Evolutionary conservation across 2,329 filamentous ascomycete species (phyloP).

Genomic region (Shiraia sp.): DNA sequence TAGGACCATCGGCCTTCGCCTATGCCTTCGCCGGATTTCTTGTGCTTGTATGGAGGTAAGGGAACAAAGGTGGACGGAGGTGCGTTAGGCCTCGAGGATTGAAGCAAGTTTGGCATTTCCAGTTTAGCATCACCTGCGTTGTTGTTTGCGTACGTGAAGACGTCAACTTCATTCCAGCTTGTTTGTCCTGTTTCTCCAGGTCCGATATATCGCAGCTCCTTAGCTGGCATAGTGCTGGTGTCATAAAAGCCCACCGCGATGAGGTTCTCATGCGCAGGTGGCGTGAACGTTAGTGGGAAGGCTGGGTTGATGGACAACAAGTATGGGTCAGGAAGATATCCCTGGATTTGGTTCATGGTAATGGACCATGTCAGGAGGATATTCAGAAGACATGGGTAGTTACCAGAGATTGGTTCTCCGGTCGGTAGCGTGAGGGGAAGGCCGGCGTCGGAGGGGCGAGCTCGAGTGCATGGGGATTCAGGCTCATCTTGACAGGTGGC

Average conservation of each 20-base stretch:
- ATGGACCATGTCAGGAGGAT: constrained; percentile 24
- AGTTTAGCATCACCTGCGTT: too few relatives aligned
- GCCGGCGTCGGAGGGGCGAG: constrained; percentile 5
- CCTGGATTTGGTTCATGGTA: constrained; percentile 15
- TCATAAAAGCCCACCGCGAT: constrained; percentile 27
- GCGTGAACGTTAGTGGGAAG: constrained; percentile 17
- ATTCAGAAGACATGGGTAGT: constrained; percentile 16
- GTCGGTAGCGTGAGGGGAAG: constrained; percentile 10
- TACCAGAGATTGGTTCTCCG: constrained; percentile 15
- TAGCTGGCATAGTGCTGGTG: constrained; percentile 15
- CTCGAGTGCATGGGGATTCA: constrained; percentile 2
- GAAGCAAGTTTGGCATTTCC: neutral
- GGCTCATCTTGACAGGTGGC: neutral
- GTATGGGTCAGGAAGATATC: constrained; percentile 6
- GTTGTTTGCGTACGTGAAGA: constrained; percentile 8
- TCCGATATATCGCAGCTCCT: constrained; percentile 23
- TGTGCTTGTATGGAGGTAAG: neutral
- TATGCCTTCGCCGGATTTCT: neutral
- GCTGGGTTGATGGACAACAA: constrained; percentile 17
- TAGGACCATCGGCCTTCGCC: constrained; percentile 23
- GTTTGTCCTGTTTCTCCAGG: constrained; percentile 17
- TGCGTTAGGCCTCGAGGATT: too few relatives aligned
- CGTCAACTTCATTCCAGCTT: constrained; percentile 27
- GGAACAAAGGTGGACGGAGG: too few relatives aligned
- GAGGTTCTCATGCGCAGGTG: constrained; percentile 14